Conservation (phyloP, 2,329 filamentous ascomycete species). For the Aspergillus brasiliensis region DNA sequence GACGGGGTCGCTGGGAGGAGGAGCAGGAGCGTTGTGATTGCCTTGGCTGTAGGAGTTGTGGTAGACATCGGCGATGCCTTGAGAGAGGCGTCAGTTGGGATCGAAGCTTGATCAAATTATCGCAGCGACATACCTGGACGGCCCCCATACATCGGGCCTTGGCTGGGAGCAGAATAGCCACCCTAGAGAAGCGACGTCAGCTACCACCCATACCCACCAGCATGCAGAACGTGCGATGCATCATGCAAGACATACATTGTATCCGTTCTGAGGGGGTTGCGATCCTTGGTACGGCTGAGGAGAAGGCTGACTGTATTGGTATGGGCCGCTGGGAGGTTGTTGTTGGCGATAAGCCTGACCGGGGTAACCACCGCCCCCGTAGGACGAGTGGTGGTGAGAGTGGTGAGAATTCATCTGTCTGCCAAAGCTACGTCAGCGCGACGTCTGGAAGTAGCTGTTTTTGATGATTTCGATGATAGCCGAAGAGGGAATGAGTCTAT, state of each 20-base stretch:
- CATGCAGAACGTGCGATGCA: not conserved
- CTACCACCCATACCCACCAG: not conserved
- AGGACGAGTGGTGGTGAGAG: conserved; percentile 28
- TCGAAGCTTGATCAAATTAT: not conserved
- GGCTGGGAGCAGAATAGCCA: conserved; percentile 1
- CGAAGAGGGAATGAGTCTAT: not conserved
- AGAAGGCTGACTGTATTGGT: conserved; percentile 50
- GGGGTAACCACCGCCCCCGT: conserved; percentile 40
- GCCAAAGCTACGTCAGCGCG: conserved; percentile 1
- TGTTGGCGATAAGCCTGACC: conserved; percentile 45
- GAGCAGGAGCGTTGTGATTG: conserved; percentile 57
- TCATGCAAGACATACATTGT: conserved; percentile 36
- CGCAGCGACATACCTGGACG: conserved; percentile 37
- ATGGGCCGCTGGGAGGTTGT: conserved; percentile 41
- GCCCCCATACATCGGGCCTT: conserved; percentile 38
- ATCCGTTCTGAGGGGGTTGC: conserved; percentile 35
- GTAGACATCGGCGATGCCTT: conserved; percentile 28
- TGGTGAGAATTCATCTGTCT: conserved; percentile 31
- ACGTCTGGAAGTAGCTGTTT: not conserved
- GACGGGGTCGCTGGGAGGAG: conserved; percentile 68
- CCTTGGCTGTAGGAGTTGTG: conserved; percentile 61
- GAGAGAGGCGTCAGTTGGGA: conserved; percentile 5
- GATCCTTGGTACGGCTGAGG: conserved; percentile 35
- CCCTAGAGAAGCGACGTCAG: conserved; percentile 17
- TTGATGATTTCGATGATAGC: not conserved